Conservation (phyloP, 1,139 yeast species). For the Magnusiomyces suaveolens region DNA sequence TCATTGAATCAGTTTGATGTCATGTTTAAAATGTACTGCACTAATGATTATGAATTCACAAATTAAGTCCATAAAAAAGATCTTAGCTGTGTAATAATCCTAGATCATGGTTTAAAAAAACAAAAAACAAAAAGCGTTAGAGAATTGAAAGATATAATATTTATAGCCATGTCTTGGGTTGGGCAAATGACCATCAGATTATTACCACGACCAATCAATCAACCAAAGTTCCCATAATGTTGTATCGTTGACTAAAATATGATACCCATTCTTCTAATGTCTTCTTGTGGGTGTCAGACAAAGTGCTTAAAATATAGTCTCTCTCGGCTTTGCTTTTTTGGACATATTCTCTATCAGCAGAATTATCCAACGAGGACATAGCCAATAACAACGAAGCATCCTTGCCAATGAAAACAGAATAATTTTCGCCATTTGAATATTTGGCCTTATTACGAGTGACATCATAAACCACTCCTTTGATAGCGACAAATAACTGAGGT, state of each 20-base stretch:
- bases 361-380: slow-evolving; percentile 42
- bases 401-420: slow-evolving; percentile 62
- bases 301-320: slow-evolving; percentile 44
- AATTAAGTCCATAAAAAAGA: no score
- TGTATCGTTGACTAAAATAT: slow-evolving; percentile 62
- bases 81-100: no score
- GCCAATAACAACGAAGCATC: slow-evolving; percentile 69
- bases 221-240: slow-evolving; percentile 36
- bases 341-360: slow-evolving; percentile 46
- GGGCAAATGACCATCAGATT: no score
- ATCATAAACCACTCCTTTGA: slow-evolving; percentile 68
- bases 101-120: no score
- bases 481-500: slow-evolving; percentile 54
- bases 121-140: no score
- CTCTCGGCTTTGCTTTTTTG: neutral
- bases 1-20: no score
- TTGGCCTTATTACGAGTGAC: slow-evolving; percentile 55
- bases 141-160: no score
- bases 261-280: slow-evolving; percentile 80
- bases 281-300: slow-evolving; percentile 51
- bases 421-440: slow-evolving; percentile 70
- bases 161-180: no score
- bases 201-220: no score
- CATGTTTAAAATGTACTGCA: no score
- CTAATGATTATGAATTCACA: no score